phyloP scores from a whole-genome alignment of 306 rosid genomes.

The Canavalia ensiformis region DNA sequence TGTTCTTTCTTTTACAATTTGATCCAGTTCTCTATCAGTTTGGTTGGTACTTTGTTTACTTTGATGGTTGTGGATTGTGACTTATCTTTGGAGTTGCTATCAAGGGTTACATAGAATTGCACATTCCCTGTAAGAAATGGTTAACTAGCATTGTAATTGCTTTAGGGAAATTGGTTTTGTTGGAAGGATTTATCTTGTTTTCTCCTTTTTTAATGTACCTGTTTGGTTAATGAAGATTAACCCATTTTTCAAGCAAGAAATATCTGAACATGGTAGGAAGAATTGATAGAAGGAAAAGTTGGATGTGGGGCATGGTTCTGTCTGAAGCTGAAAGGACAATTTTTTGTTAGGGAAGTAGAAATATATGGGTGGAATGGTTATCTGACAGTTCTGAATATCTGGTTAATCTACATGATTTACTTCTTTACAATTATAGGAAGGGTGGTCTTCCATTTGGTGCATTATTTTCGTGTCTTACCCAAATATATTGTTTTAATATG shows the following conservation, averaged over 20 bases:
- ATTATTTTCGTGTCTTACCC: background rate
- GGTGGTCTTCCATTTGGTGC: background rate
- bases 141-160: background rate
- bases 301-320: background rate
- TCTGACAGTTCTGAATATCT: background rate
- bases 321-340: background rate
- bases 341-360: background rate
- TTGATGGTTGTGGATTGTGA: slow-evolving; percentile 24
- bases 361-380: background rate
- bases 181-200: background rate
- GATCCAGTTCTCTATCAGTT: background rate
- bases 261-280: slow-evolving; percentile 1
- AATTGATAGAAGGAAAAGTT: background rate
- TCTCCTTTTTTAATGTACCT: background rate
- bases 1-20: too few relatives aligned
- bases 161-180: background rate
- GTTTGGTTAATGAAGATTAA: background rate
- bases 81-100: slow-evolving; percentile 17
- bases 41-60: background rate
- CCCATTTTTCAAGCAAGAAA: background rate
- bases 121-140: background rate
- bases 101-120: background rate
- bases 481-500: background rate
- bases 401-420: background rate
- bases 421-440: slow-evolving; percentile 16